A percentile compares a stretch with the other conserved stretches of the same genome.
phyloP scores from a whole-genome alignment of 495 filamentous ascomycete species.

The Penicillium herquei region DNA sequence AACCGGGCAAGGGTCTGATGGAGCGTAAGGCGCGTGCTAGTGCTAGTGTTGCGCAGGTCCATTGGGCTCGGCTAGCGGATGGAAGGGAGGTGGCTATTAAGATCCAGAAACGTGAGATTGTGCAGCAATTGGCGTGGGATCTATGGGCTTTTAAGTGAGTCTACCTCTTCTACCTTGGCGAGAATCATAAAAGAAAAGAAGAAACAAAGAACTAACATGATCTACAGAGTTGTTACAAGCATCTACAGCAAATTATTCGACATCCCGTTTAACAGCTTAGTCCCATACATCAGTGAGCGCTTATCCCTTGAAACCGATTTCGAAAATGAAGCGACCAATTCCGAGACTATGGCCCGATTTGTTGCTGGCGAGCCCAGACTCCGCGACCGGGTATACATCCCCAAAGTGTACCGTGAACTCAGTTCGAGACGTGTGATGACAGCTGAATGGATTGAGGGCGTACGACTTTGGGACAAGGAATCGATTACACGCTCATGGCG shows the following conservation, averaged over 20 bases:
- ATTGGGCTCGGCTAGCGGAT: constrained; percentile 83
- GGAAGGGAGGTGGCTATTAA: constrained; percentile 92
- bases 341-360: constrained; percentile 74
- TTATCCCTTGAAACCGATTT: constrained; percentile 93
- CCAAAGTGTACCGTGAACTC: constrained; percentile 76
- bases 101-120: constrained; percentile 94
- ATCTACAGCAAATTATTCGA: constrained; percentile 82
- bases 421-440: constrained; percentile 85
- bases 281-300: constrained; percentile 86
- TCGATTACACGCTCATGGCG: constrained; percentile 70
- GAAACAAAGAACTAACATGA: too few relatives aligned
- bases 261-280: constrained; percentile 80
- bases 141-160: constrained; percentile 89
- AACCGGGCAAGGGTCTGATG: constrained; percentile 73
- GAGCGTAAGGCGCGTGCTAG: constrained; percentile 82
- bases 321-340: constrained; percentile 83
- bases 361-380: constrained; percentile 76
- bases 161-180: too few relatives aligned
- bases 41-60: constrained; percentile 93
- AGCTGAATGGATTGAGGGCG: constrained; percentile 95
- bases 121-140: constrained; percentile 85
- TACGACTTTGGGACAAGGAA: constrained; percentile 86
- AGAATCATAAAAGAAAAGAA: too few relatives aligned
- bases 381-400: constrained; percentile 79
- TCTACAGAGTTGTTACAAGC: constrained; percentile 64